Percentiles rank a stretch among this genome's conserved stretches.
phyloP scores from a whole-genome alignment of 805 yeast genomes.

The Pichia kluyveri region DNA sequence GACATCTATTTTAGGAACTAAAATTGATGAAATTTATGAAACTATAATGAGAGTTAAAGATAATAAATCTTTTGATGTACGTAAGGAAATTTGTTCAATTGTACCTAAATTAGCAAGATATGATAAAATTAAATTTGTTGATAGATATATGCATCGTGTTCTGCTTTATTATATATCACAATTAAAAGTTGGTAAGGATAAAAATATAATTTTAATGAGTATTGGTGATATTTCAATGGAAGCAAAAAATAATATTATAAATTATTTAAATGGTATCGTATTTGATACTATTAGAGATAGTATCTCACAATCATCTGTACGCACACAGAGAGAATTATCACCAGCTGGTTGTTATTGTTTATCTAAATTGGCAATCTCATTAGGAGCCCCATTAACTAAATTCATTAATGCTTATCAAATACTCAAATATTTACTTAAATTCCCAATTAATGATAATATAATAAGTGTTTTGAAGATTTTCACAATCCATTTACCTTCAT shows the following conservation, averaged over 20 bases:
- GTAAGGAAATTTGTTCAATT: conserved; percentile 78
- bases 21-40: conserved; percentile 70
- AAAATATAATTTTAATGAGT: conserved; percentile 65
- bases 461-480: conserved; percentile 64
- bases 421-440: conserved; percentile 66
- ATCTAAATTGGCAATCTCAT: conserved; percentile 77
- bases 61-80: conserved; percentile 62
- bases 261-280: conserved; percentile 84
- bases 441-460: conserved; percentile 79
- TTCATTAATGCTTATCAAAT: conserved; percentile 71
- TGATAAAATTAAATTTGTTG: conserved; percentile 66
- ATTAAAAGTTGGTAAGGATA: conserved; percentile 62
- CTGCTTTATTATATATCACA: conserved; percentile 70
- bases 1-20: conserved; percentile 62
- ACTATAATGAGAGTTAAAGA: conserved; percentile 66
- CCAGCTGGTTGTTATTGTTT: conserved; percentile 84
- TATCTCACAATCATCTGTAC: conserved; percentile 48
- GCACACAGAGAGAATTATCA: conserved; percentile 63
- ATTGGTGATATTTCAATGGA: conserved; percentile 78
- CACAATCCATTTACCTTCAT: conserved; percentile 67
- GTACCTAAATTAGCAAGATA: conserved; percentile 78
- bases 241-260: conserved; percentile 76
- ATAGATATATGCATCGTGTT: conserved; percentile 71
- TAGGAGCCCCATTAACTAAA: conserved; percentile 89
- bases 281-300: conserved; percentile 78